These are phyloP conservation scores for Cyclotella atomus DNA, from an alignment of 108 stramenopile species.

Conservation along the genomic window DNA sequence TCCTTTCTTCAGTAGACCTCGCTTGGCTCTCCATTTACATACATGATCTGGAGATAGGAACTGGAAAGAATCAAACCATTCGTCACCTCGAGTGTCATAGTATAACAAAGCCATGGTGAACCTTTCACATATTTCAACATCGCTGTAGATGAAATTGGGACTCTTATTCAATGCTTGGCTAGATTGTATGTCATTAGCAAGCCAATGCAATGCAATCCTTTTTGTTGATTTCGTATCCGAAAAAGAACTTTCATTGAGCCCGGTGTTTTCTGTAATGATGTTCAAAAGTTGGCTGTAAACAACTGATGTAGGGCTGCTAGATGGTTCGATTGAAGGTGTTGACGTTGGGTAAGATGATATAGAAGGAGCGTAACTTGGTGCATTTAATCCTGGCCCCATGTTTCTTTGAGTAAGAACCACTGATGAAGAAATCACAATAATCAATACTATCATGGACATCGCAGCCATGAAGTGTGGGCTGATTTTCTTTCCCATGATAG, in stretches of 20 bases:
- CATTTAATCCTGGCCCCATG: neutral
- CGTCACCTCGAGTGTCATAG: conserved; percentile 4
- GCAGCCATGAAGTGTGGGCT: neutral
- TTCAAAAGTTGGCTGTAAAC: neutral
- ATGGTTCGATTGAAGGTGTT: conserved; percentile 3
- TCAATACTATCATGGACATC: neutral
- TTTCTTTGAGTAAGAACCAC: neutral
- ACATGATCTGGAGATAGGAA: conserved; percentile 7
- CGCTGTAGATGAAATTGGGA: neutral
- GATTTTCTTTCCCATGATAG: conserved; percentile 2
- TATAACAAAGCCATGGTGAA: conserved; percentile 15
- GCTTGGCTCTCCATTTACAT: conserved; percentile 22
- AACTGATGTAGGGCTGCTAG: neutral
- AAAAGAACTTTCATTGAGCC: conserved; percentile 1
- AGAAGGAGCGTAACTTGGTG: conserved; percentile 1
- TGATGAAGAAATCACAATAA: neutral
- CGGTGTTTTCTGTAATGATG: neutral
- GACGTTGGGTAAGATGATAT: conserved; percentile 3
- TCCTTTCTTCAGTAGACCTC: neutral
- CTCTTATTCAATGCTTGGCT: neutral
- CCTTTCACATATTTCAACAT: conserved; percentile 11
- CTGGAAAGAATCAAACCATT: neutral
- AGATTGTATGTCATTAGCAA: neutral
- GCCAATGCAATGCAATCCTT: conserved; percentile 11
- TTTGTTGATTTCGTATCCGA: neutral